Evolutionary conservation across 306 rosid species (phyloP).

Genomic region (Ormosia emarginata): DNA sequence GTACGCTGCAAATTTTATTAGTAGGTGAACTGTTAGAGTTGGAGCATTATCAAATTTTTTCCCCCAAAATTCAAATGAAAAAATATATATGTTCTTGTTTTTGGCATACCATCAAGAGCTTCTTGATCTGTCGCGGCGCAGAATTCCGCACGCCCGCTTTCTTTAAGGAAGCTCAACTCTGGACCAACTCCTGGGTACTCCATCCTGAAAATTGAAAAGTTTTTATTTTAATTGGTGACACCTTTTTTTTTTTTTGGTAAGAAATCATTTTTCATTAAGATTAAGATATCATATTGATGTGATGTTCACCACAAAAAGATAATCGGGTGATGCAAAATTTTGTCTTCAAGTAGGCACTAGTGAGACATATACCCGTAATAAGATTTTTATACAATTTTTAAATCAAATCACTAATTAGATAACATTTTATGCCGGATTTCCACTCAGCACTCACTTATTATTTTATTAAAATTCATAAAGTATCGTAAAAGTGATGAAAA

Average conservation of each 20-base stretch:
- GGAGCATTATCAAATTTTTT: background rate
- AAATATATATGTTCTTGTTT: too few species aligned
- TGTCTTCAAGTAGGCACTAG: background rate
- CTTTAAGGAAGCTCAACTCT: conserved; percentile 66
- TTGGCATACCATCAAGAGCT: conserved; percentile 52
- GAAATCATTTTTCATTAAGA: background rate
- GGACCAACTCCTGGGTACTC: conserved; percentile 78
- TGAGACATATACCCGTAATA: background rate
- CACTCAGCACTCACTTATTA: too few species aligned
- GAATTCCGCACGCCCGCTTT: conserved; percentile 58
- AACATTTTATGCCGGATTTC: too few species aligned
- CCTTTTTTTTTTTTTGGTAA: background rate
- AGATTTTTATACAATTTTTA: background rate
- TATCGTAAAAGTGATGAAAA: too few species aligned
- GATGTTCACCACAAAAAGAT: background rate
- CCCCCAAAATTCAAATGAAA: background rate
- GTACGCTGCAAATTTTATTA: conserved; percentile 40
- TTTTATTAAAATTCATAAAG: too few species aligned
- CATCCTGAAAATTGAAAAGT: conserved; percentile 34
- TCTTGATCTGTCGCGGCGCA: conserved; percentile 50
- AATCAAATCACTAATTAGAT: background rate
- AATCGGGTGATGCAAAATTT: too few species aligned
- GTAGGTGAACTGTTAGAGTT: background rate
- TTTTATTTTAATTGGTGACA: too few species aligned
- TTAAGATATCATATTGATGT: background rate